Evolutionary conservation across 2,329 filamentous ascomycete species (phyloP).

Genomic region (Talaromyces piceae): DNA sequence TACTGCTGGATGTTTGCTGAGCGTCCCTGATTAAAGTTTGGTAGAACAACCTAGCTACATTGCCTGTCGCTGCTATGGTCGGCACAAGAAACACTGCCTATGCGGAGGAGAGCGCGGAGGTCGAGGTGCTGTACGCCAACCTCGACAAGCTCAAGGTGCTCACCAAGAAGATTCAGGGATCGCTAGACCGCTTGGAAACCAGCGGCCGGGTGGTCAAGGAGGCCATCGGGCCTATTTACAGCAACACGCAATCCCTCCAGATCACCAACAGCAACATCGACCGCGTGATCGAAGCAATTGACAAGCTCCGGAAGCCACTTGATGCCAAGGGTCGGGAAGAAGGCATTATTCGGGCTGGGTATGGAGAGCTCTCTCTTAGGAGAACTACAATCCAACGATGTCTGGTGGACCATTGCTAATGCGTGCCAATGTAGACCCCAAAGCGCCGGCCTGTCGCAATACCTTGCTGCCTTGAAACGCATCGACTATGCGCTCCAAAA

Average conservation of each 20-base stretch:
- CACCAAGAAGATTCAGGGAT: constrained; percentile 92
- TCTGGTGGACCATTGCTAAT: constrained; percentile 13
- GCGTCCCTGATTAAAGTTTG: neutral
- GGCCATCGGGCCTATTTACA: constrained; percentile 85
- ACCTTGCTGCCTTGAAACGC: constrained; percentile 82
- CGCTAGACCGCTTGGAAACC: constrained; percentile 71
- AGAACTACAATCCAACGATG: neutral
- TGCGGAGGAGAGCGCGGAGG: constrained; percentile 61
- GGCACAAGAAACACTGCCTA: constrained; percentile 50
- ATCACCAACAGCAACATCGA: constrained; percentile 86
- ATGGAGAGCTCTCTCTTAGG: no score
- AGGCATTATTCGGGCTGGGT: constrained; percentile 76
- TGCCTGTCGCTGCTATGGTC: constrained; percentile 38
- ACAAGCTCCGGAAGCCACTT: constrained; percentile 79
- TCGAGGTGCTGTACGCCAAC: constrained; percentile 59
- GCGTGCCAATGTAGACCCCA: constrained; percentile 59
- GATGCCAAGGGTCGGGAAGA: constrained; percentile 91
- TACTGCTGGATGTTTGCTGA: neutral
- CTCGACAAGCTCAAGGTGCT: constrained; percentile 89
- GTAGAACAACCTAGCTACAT: neutral
- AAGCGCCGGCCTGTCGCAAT: constrained; percentile 72
- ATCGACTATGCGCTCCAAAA: constrained; percentile 77
- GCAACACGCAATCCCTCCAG: constrained; percentile 84
- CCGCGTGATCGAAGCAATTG: constrained; percentile 75
- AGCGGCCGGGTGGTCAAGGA: constrained; percentile 87